phyloP scores from a whole-genome alignment of 1,284 basidiomycete genomes.

The Malassezia equina region DNA sequence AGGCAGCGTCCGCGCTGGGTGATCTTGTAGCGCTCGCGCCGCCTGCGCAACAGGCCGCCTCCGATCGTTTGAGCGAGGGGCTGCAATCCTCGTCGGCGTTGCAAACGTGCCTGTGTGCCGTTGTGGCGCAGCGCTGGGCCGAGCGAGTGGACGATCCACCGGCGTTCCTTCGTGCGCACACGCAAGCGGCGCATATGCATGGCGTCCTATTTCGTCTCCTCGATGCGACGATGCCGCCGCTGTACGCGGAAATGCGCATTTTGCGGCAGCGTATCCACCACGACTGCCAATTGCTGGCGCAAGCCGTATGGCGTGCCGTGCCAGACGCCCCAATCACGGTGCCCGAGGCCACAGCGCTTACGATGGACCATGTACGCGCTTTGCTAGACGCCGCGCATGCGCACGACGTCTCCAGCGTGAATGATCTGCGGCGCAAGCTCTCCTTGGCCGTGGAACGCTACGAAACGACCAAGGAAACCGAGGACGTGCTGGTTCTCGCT shows the following conservation, averaged over 20 bases:
- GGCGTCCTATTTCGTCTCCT: slow-evolving; percentile 61
- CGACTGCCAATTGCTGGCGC: slow-evolving; percentile 70
- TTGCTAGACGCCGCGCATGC: slow-evolving; percentile 58
- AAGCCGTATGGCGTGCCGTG: slow-evolving; percentile 71
- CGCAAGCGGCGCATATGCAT: slow-evolving; percentile 51
- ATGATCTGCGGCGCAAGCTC: slow-evolving; percentile 66
- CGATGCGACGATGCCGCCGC: slow-evolving; percentile 61
- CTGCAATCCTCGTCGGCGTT: slow-evolving; percentile 79
- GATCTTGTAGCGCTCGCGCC: slow-evolving; percentile 57
- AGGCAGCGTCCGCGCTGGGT: slow-evolving; percentile 70
- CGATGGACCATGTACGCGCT: slow-evolving; percentile 65
- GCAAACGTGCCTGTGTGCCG: slow-evolving; percentile 72
- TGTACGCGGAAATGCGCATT: slow-evolving; percentile 84
- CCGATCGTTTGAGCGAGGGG: slow-evolving; percentile 65
- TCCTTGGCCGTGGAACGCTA: slow-evolving; percentile 71
- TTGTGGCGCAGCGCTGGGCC: slow-evolving; percentile 89
- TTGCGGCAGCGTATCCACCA: slow-evolving; percentile 67
- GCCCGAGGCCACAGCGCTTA: slow-evolving; percentile 68
- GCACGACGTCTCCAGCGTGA: slow-evolving; percentile 56
- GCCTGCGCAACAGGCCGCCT: slow-evolving; percentile 22
- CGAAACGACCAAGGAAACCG: slow-evolving; percentile 68
- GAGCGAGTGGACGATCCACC: slow-evolving; percentile 25
- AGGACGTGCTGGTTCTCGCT: slow-evolving; percentile 78
- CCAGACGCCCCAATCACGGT: slow-evolving; percentile 69
- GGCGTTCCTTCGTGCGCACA: slow-evolving; percentile 21